These are phyloP conservation scores for Picea glauca DNA, from an alignment of 75 land plant species.

Conservation along the genomic window DNA sequence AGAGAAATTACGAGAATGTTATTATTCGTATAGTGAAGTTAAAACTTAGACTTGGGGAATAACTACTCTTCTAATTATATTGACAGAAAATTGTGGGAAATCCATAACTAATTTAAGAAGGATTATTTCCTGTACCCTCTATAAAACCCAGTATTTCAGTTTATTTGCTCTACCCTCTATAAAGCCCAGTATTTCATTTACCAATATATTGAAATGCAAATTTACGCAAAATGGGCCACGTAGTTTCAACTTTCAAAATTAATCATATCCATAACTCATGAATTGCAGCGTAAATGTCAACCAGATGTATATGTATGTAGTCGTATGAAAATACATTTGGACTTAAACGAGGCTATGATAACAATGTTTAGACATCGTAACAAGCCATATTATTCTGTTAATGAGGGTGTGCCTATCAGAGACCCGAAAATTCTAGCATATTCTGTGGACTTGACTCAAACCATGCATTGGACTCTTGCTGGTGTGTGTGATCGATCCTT, in stretches of 20 bases:
- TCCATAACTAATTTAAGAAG: neutral
- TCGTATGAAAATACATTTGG: too few species aligned
- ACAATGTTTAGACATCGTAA: too few species aligned
- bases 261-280: neutral
- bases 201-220: neutral
- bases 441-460: too few species aligned
- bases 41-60: neutral
- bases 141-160: neutral
- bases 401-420: too few species aligned
- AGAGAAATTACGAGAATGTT: constrained; percentile 3
- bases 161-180: neutral
- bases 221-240: neutral
- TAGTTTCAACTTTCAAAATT: neutral
- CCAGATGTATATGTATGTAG: too few species aligned
- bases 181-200: neutral
- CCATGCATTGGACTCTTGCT: too few species aligned
- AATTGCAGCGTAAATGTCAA: too few species aligned
- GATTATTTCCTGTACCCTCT: neutral
- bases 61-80: neutral
- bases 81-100: neutral
- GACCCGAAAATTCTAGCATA: too few species aligned
- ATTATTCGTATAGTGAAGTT: neutral
- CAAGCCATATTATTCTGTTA: too few species aligned
- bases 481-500: too few species aligned
- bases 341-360: too few species aligned